phyloP scores from a whole-genome alignment of 371 early-diverging fungal species.

The Mucor indicus region DNA sequence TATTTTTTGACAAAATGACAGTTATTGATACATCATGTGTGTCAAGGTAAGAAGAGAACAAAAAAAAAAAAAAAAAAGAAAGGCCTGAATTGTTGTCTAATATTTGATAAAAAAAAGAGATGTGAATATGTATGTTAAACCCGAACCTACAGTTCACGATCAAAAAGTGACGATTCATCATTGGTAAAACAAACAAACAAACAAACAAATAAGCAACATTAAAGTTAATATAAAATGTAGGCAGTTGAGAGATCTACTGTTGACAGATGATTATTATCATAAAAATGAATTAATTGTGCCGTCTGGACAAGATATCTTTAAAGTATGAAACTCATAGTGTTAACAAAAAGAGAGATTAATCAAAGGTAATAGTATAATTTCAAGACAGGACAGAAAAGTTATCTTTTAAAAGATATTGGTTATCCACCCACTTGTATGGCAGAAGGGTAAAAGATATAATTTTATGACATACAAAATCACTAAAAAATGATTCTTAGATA shows the following conservation, averaged over 20 bases:
- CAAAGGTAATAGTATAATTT: conserved; percentile 59
- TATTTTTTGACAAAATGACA: conserved; percentile 12
- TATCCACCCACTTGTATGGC: conserved; percentile 85
- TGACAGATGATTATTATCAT: conserved; percentile 53
- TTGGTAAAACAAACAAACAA: conserved; percentile 38
- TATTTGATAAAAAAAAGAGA: not conserved
- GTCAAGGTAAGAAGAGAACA: conserved; percentile 17
- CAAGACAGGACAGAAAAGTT: conserved; percentile 38
- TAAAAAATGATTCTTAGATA: conserved; percentile 28
- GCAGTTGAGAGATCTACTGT: conserved; percentile 91
- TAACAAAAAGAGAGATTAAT: too few species aligned
- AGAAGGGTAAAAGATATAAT: conserved; percentile 43
- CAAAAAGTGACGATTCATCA: conserved; percentile 63
- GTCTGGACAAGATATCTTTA: conserved; percentile 34
- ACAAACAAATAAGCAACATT: not conserved
- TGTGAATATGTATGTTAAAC: conserved; percentile 8
- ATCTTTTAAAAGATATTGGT: conserved; percentile 55
- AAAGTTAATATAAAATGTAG: conserved; percentile 30
- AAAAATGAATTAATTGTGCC: conserved; percentile 35
- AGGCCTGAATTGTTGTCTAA: not conserved
- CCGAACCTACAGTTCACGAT: conserved; percentile 37
- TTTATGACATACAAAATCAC: not conserved
- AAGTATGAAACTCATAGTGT: conserved; percentile 1
- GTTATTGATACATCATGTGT: conserved; percentile 19
- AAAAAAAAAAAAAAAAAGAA: not conserved